phyloP scores from a whole-genome alignment of 2,329 filamentous ascomycete genomes.

The Fusarium virguliforme region DNA sequence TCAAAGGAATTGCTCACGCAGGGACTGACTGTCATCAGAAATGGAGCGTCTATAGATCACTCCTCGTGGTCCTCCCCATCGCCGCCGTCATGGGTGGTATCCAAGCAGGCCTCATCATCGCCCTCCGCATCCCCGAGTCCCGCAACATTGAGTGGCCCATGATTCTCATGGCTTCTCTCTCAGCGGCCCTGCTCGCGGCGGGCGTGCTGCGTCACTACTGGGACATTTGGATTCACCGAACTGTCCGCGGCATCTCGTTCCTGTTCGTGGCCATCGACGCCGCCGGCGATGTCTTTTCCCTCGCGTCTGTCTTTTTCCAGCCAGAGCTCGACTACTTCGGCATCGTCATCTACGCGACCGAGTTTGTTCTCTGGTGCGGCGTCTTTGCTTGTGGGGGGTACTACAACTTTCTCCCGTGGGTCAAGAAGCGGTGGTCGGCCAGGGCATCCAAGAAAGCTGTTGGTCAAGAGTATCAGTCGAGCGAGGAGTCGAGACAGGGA shows the following conservation, averaged over 20 bases:
- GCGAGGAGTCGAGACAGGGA: background rate
- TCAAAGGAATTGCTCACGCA: fast-evolving
- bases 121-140: conserved; percentile 63
- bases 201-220: conserved; percentile 79
- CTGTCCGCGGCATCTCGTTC: conserved; percentile 80
- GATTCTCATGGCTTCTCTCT: conserved; percentile 77
- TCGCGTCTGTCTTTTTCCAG: conserved; percentile 76
- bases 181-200: conserved; percentile 74
- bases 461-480: conserved; percentile 12
- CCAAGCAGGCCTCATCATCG: conserved; percentile 73
- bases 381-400: conserved; percentile 77
- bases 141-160: conserved; percentile 71
- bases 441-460: conserved; percentile 5
- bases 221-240: conserved; percentile 77
- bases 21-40: conserved; percentile 57
- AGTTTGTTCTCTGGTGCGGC: conserved; percentile 77
- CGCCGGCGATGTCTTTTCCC: conserved; percentile 76
- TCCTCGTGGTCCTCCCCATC: conserved; percentile 66
- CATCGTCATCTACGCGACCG: conserved; percentile 77
- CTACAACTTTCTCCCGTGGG: conserved; percentile 74
- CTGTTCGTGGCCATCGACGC: conserved; percentile 81
- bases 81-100: conserved; percentile 72
- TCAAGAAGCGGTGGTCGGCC: conserved; percentile 30
- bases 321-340: conserved; percentile 72
- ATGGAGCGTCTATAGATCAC: conserved; percentile 67